phyloP scores from a whole-genome alignment of 345 rosid genomes.

The Populus euphratica region DNA sequence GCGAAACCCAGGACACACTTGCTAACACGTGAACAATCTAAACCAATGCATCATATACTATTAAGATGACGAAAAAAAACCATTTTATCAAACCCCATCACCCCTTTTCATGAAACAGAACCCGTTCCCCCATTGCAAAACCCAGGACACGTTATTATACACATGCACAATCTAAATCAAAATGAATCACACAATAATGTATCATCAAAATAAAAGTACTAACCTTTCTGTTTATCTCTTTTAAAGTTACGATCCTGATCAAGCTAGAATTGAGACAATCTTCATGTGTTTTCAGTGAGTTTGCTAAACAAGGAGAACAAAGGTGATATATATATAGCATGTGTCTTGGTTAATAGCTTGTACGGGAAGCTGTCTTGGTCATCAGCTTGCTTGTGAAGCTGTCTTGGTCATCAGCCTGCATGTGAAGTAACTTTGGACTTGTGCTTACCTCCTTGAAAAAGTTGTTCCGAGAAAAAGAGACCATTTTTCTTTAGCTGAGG shows the following conservation, averaged over 20 bases:
- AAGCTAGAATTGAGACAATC: neutral
- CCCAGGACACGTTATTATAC: neutral
- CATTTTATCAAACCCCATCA: neutral
- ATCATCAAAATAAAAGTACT: neutral
- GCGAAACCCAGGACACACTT: neutral
- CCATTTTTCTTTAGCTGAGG: no score
- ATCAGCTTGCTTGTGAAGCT: no score
- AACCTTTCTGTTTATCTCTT: neutral
- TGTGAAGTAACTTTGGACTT: no score
- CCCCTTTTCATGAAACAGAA: neutral
- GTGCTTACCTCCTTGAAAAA: no score
- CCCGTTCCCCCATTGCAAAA: neutral
- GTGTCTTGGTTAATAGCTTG: no score
- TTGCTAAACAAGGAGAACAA: neutral
- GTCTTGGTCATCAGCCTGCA: no score
- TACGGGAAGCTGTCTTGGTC: no score
- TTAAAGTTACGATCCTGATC: neutral
- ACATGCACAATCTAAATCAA: neutral
- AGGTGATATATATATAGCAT: no score
- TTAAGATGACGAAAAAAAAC: no score
- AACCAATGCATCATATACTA: no score
- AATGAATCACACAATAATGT: neutral
- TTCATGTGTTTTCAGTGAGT: neutral
- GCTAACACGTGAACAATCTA: neutral
- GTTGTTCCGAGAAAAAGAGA: no score